Conservation (phyloP, 2,329 filamentous ascomycete species). For the Cytospora piceicola region DNA sequence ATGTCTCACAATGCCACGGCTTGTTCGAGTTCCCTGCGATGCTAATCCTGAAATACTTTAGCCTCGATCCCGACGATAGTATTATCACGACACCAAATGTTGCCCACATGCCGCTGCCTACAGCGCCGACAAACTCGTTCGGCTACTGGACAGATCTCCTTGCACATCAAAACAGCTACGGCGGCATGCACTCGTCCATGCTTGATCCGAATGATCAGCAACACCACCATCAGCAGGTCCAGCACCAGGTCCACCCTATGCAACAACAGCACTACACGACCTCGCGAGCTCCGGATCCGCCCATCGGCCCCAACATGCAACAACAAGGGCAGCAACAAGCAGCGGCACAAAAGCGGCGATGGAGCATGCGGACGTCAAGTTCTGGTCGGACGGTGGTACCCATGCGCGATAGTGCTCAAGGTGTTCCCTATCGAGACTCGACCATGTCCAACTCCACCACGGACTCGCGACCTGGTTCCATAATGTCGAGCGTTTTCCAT, state of each 20-base stretch:
- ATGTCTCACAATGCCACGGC: slow-evolving; percentile 16
- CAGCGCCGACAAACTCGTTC: slow-evolving; percentile 29
- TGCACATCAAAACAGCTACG: slow-evolving; percentile 24
- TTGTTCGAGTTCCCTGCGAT: slow-evolving; percentile 5
- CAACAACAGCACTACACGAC: slow-evolving; percentile 30
- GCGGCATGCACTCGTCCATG: slow-evolving; percentile 26
- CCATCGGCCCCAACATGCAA: slow-evolving; percentile 29
- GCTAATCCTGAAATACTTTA: slow-evolving; percentile 20
- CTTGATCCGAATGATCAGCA: slow-evolving; percentile 26
- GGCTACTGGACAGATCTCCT: slow-evolving; percentile 31
- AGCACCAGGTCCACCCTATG: slow-evolving; percentile 17
- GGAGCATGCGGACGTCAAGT: slow-evolving; percentile 31
- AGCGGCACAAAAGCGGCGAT: slow-evolving; percentile 28
- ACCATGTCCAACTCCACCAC: slow-evolving; percentile 18
- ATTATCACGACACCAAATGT: slow-evolving; percentile 30
- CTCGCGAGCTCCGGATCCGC: slow-evolving; percentile 27
- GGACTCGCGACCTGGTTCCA: slow-evolving; percentile 30
- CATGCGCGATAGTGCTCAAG: slow-evolving; percentile 25
- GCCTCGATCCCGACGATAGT: slow-evolving; percentile 30
- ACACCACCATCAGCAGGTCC: slow-evolving; percentile 13
- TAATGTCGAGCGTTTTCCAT: slow-evolving; percentile 31
- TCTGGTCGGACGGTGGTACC: slow-evolving; percentile 29
- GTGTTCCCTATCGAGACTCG: slow-evolving; percentile 25
- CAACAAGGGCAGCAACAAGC: slow-evolving; percentile 18
- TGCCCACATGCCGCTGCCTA: slow-evolving; percentile 27